These are phyloP conservation scores for Actinomucor elegans DNA, from an alignment of 371 early-diverging fungal species.

Conservation along the genomic window DNA sequence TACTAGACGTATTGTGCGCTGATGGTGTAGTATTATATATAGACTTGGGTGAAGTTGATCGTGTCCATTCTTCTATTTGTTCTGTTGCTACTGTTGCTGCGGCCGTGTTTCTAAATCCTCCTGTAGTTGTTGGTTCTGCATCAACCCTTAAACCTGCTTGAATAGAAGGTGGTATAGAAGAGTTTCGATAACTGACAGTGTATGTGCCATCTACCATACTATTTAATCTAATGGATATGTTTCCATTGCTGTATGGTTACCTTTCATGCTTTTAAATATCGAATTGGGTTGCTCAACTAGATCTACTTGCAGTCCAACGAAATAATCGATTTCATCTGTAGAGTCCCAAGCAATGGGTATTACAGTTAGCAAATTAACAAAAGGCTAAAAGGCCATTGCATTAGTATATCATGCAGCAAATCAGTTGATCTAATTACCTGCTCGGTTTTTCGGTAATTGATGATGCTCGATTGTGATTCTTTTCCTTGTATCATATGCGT, in stretches of 20 bases:
- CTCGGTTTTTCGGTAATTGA: constrained; percentile 68
- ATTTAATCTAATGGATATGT: too few species aligned
- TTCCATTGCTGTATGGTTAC: too few species aligned
- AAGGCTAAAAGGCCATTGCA: constrained; percentile 36
- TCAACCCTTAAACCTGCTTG: too few species aligned
- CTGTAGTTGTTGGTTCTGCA: too few species aligned
- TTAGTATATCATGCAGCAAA: not conserved
- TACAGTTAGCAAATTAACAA: constrained; percentile 66
- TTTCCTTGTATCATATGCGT: constrained; percentile 43
- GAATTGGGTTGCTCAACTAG: constrained; percentile 63
- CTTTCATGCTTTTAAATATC: constrained; percentile 53
- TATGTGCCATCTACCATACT: constrained; percentile 48
- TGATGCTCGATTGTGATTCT: constrained; percentile 61
- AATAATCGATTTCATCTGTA: constrained; percentile 51
- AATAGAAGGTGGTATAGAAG: constrained; percentile 32
- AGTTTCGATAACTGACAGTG: constrained; percentile 47
- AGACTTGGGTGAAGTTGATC: constrained; percentile 16
- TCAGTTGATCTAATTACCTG: too few species aligned
- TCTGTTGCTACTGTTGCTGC: too few species aligned
- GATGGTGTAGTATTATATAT: not conserved
- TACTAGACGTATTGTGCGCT: not conserved
- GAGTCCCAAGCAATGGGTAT: constrained; percentile 54
- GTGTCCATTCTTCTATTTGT: constrained; percentile 20
- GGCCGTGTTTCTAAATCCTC: too few species aligned
- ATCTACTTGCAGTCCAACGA: constrained; percentile 68